Evolutionary conservation across 2,329 filamentous ascomycete species (phyloP).

Genomic region (Aspergillus fructus): DNA sequence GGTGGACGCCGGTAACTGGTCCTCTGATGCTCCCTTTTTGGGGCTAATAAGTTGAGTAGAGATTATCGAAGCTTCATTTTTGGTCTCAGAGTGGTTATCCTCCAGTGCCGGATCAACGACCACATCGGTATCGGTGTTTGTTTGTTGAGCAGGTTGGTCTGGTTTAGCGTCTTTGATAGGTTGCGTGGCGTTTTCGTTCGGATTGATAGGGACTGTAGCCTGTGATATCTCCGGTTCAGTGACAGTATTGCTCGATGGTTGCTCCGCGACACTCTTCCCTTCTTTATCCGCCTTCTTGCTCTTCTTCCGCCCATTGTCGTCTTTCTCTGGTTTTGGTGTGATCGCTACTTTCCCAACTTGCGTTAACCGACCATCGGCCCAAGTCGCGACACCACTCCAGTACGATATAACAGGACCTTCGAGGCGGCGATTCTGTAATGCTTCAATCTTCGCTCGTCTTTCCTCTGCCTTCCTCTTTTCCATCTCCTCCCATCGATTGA

Average conservation of each 20-base stretch:
- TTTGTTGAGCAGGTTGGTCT: conserved; percentile 9
- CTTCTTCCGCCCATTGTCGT: conserved; percentile 49
- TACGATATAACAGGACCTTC: conserved; percentile 87
- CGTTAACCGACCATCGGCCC: conserved; percentile 72
- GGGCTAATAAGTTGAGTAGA: background rate
- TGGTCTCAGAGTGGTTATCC: background rate
- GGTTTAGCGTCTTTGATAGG: conserved; percentile 13
- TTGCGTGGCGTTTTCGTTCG: conserved; percentile 3
- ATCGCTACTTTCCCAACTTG: conserved; percentile 65
- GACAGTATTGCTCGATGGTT: conserved; percentile 16
- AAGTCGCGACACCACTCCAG: conserved; percentile 88
- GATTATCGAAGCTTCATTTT: background rate
- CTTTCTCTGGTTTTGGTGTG: conserved; percentile 36
- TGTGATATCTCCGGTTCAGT: conserved; percentile 10
- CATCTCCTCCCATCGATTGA: conserved; percentile 91
- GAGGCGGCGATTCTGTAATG: conserved; percentile 80
- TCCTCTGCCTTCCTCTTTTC: conserved; percentile 87
- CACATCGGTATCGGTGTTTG: background rate
- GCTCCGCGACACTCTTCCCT: conserved; percentile 23
- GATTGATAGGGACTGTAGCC: conserved; percentile 1
- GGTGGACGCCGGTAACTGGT: background rate
- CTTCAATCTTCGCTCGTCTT: conserved; percentile 77
- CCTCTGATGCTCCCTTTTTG: background rate
- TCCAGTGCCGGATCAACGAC: background rate
- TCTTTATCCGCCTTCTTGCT: conserved; percentile 32